phyloP scores from a whole-genome alignment of 176 grass and related monocot genomes.

The Triticum aestivum region IWGSC_CS_RefSeq_v2.1 NC_057812.1:642922474-642922973 shows the following conservation, averaged over 20 bases:
- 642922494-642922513: slow-evolving; percentile 98
- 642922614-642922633: not conserved
- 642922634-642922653: not conserved
- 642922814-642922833: slow-evolving; percentile 88
- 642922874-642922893: not conserved
- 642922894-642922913: not conserved
- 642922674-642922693: slow-evolving; percentile 15
- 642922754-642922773: slow-evolving; percentile 86
- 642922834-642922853: slow-evolving; percentile 19
- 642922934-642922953: not conserved
- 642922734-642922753: slow-evolving; percentile 98
- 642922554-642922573: slow-evolving; percentile 99
- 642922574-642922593: slow-evolving; percentile 42
- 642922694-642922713: slow-evolving; percentile 81
- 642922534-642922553: slow-evolving; percentile 97
- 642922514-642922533: slow-evolving; percentile 91
- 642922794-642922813: slow-evolving; percentile 95
- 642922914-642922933: not conserved
- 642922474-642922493: slow-evolving; percentile 87
- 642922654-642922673: not conserved
- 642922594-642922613: not conserved
- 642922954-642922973: not conserved
- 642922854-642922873: not conserved
- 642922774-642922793: slow-evolving; percentile 97
- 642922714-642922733: slow-evolving; percentile 99